Evolutionary conservation across 2,329 filamentous ascomycete species (phyloP), one percentile per base, ranked within the genome.

Genomic region (Alternaria arbusti): DNA sequence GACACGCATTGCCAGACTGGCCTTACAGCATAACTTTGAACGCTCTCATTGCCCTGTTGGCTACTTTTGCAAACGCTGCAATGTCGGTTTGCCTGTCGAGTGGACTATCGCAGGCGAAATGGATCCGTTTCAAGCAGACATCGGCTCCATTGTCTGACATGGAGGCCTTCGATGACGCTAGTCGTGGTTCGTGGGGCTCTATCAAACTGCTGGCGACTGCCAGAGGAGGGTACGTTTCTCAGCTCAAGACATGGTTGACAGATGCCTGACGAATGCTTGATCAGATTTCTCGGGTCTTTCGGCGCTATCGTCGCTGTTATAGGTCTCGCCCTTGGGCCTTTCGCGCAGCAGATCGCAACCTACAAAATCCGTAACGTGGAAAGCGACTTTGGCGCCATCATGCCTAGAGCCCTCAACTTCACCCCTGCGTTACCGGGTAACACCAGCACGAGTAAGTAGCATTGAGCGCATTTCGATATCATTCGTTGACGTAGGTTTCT

Each of bases 1-100:
- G 64, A 40, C 64, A 55, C 12, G 64, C 64, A 25, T 49, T 67
- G 22, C 64, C 64, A 22, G 64, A 62, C 30, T 67, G 58, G 64
- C 64, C 64, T 59, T 56, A 65, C 25, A 51, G 65, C 45, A 67
- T 67, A 13, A 65, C 64, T n/a, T 12, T 65, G 30, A 67, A 67
- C 36, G 64, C 64, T 36, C 64, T 67, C 9, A 67, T 67, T 32
- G 65, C 63, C 51, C 52, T 67, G 28, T 32, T 67, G 36, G 63
- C 65, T 40, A 67, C 63, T 4, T 51, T 65, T 46, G 65, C 65
- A 45, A 65, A 67, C 28, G 63, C 65, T 5, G 63, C 65, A 6
- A 63, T 67, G 45, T 63, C 63, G 4, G 62, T 65, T 22, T 65
- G 58, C 9, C 58, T 65, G 40, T 67, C 64, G 17, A 67, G 62